Percentiles rank a stretch among this genome's conserved stretches.
These are phyloP conservation scores for Suhomyces canberraensis DNA, from an alignment of 805 yeast species.

Conservation along the genomic window DNA sequence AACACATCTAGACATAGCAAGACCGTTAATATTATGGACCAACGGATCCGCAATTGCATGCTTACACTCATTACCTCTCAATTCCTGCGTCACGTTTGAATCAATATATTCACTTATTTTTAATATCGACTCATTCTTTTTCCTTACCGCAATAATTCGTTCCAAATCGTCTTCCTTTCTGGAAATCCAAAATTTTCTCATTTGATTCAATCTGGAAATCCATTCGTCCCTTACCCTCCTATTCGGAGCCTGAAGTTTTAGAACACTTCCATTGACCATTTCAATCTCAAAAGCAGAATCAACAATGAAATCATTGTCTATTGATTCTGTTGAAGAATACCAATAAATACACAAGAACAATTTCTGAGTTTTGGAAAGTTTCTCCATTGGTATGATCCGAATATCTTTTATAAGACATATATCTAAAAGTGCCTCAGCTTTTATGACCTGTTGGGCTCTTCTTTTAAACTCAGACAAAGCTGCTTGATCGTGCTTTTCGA, in stretches of 20 bases:
- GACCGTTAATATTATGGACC: conserved; percentile 53
- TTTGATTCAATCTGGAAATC: conserved; percentile 49
- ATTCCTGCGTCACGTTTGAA: conserved; percentile 44
- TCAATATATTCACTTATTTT: conserved; percentile 57
- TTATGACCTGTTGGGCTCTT: conserved; percentile 49
- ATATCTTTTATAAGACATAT: conserved; percentile 47
- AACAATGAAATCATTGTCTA: conserved; percentile 26
- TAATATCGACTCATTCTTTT: conserved; percentile 44
- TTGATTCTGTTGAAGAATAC: conserved; percentile 22
- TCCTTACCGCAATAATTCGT: conserved; percentile 34
- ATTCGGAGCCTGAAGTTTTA: conserved; percentile 58
- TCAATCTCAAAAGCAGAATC: conserved; percentile 55
- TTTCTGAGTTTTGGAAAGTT: conserved; percentile 22
- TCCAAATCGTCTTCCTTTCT: conserved; percentile 41
- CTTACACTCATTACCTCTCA: conserved; percentile 10
- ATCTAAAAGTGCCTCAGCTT: conserved; percentile 62
- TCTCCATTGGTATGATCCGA: conserved; percentile 22
- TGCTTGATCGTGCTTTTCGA: conserved; percentile 46
- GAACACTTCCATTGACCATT: conserved; percentile 41
- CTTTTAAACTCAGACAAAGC: conserved; percentile 71
- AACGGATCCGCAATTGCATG: conserved; percentile 49
- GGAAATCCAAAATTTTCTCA: conserved; percentile 58
- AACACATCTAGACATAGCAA: conserved; percentile 58
- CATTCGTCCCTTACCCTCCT: conserved; percentile 55
- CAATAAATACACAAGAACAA: conserved; percentile 27